A percentile compares a stretch with the other conserved stretches of the same genome.
These are phyloP conservation scores for Paracamarosporium sp. DNA, from an alignment of 2,329 filamentous ascomycete genomes.

Conservation along the genomic window DNA sequence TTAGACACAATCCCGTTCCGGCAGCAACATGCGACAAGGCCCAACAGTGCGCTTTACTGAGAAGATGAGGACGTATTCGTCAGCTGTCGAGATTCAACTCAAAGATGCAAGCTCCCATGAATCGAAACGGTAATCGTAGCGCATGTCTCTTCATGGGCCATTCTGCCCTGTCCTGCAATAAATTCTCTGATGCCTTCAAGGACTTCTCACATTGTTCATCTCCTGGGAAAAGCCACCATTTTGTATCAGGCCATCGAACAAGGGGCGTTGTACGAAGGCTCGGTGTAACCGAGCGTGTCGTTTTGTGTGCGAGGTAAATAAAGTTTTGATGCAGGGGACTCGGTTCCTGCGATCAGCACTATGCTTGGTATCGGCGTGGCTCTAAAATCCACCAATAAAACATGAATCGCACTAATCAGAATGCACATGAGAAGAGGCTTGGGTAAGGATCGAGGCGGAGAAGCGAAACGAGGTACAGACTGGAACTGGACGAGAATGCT, in stretches of 20 bases:
- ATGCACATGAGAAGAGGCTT: background rate
- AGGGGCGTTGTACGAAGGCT: background rate
- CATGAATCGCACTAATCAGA: background rate
- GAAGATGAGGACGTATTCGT: background rate
- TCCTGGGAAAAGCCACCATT: background rate
- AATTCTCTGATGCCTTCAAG: background rate
- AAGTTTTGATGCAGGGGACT: background rate
- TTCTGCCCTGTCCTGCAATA: background rate
- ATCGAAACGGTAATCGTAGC: background rate
- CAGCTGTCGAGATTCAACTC: background rate
- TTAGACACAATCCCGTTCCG: background rate
- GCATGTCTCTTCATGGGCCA: background rate
- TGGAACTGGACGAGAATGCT: background rate
- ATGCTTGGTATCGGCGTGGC: background rate
- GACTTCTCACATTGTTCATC: background rate
- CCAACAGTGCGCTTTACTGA: background rate
- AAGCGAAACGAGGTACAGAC: background rate
- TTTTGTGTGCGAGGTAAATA: background rate
- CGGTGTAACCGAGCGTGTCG: background rate
- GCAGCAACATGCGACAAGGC: background rate
- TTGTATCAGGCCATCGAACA: background rate
- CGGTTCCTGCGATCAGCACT: background rate
- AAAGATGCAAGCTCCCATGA: background rate
- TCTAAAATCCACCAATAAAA: background rate
- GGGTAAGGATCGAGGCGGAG: background rate